Evolutionary conservation across 2,329 filamentous ascomycete species (phyloP).

Genomic region (Clonostachys solani): DNA sequence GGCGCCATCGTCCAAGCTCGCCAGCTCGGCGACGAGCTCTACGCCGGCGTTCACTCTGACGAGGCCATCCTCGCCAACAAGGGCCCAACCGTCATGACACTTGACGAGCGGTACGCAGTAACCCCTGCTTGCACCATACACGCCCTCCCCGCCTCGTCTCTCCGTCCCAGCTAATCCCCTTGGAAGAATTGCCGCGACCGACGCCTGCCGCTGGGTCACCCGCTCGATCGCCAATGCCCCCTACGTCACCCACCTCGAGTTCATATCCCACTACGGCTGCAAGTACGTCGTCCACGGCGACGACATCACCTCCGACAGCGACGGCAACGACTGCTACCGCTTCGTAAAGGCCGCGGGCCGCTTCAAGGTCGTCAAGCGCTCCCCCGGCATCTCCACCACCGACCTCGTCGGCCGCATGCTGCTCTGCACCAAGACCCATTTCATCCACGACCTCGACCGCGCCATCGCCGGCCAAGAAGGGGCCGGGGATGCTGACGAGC

Average conservation of each 20-base stretch:
- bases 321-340: slow-evolving; percentile 93
- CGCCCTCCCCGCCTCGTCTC: slow-evolving; percentile 4
- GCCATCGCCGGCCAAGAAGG: slow-evolving; percentile 70
- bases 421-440: slow-evolving; percentile 90
- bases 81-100: slow-evolving; percentile 93
- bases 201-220: slow-evolving; percentile 94
- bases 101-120: slow-evolving; percentile 68
- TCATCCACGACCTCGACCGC: slow-evolving; percentile 75
- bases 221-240: slow-evolving; percentile 79
- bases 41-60: slow-evolving; percentile 92
- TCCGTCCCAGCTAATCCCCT: not conserved
- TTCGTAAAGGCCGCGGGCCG: slow-evolving; percentile 92
- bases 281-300: slow-evolving; percentile 95
- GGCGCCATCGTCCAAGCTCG: slow-evolving; percentile 96
- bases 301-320: slow-evolving; percentile 92
- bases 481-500: slow-evolving; percentile 64
- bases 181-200: slow-evolving; percentile 73
- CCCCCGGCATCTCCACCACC: slow-evolving; percentile 93
- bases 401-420: slow-evolving; percentile 98
- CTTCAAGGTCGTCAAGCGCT: slow-evolving; percentile 96
- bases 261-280: slow-evolving; percentile 95
- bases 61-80: slow-evolving; percentile 96
- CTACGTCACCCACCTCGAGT: slow-evolving; percentile 89
- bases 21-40: slow-evolving; percentile 81
- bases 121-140: not conserved